These are phyloP conservation scores for Pythium plurisporium DNA, from an alignment of 352 stramenopile species.

Conservation along the genomic window DNA sequence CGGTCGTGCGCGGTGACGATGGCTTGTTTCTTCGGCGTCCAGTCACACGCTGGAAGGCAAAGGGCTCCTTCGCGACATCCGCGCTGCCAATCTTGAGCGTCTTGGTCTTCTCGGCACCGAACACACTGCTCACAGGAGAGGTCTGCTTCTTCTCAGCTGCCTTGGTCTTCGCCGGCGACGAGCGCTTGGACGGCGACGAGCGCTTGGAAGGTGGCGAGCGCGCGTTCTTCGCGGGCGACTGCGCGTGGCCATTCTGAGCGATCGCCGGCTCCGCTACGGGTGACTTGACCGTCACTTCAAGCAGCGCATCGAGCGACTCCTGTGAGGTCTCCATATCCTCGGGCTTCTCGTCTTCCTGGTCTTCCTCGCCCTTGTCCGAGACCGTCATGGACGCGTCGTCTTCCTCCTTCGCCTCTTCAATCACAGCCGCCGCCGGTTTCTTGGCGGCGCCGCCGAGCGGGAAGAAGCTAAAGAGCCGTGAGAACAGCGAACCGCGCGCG, in stretches of 20 bases:
- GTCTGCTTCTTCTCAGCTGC: slow-evolving; percentile 5
- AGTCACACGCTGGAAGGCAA: slow-evolving; percentile 14
- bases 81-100: slow-evolving; percentile 13
- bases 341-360: slow-evolving; percentile 23
- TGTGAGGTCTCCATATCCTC: slow-evolving; percentile 20
- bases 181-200: slow-evolving; percentile 11
- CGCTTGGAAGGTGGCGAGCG: slow-evolving; percentile 5
- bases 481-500: slow-evolving; percentile 33
- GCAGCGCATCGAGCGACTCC: slow-evolving; percentile 10
- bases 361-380: no score
- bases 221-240: slow-evolving; percentile 6
- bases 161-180: slow-evolving; percentile 2
- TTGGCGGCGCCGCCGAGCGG: slow-evolving; percentile 50
- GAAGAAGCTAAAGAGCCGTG: slow-evolving; percentile 60
- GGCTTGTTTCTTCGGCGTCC: slow-evolving; percentile 24
- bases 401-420: slow-evolving; percentile 13
- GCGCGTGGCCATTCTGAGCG: slow-evolving; percentile 11
- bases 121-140: neutral
- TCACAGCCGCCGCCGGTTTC: neutral
- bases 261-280: neutral
- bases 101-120: slow-evolving; percentile 20
- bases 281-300: slow-evolving; percentile 17
- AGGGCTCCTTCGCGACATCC: slow-evolving; percentile 4
- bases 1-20: slow-evolving; percentile 9
- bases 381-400: slow-evolving; percentile 4